Conservation (phyloP, 371 early-diverging fungal genomes). For the Mortierella sp. region DNA sequence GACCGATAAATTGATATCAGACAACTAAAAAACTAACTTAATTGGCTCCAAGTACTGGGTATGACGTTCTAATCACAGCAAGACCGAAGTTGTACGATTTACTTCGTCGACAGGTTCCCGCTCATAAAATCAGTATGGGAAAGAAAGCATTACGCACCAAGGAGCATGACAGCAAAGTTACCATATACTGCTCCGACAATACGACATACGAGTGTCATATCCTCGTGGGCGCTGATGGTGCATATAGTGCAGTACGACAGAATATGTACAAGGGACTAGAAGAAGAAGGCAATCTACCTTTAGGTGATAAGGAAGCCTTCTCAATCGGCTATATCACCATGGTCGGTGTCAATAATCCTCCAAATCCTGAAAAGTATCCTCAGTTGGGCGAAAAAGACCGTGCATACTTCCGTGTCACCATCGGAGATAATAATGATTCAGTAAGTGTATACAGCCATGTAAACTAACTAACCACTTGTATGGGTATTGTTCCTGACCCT, state of each 20-base stretch:
- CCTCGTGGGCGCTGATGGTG: constrained; percentile 25
- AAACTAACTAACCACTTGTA: too few species aligned
- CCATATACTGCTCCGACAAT: constrained; percentile 15
- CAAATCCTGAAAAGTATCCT: constrained; percentile 14
- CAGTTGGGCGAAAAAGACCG: constrained; percentile 2
- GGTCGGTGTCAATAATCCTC: constrained; percentile 17
- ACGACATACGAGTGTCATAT: constrained; percentile 14
- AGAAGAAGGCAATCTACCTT: not conserved
- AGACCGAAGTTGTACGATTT: constrained; percentile 15
- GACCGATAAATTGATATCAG: too few species aligned
- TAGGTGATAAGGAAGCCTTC: constrained; percentile 4
- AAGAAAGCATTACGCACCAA: constrained; percentile 7
- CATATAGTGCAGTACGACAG: constrained; percentile 18
- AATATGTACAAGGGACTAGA: constrained; percentile 20
- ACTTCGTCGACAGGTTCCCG: not conserved
- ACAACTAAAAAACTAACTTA: too few species aligned
- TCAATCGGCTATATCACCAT: constrained; percentile 5
- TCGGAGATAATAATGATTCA: not conserved
- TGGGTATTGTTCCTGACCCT: too few species aligned
- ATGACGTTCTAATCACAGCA: constrained; percentile 3
- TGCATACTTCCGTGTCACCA: constrained; percentile 3
- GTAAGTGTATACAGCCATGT: not conserved
- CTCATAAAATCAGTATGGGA: constrained; percentile 1
- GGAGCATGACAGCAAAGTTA: constrained; percentile 9
- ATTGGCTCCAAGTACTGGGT: not conserved